A percentile compares a stretch with the other conserved stretches of the same genome.
Conservation (phyloP, 345 rosid species). For the Gossypium turneri region DNA sequence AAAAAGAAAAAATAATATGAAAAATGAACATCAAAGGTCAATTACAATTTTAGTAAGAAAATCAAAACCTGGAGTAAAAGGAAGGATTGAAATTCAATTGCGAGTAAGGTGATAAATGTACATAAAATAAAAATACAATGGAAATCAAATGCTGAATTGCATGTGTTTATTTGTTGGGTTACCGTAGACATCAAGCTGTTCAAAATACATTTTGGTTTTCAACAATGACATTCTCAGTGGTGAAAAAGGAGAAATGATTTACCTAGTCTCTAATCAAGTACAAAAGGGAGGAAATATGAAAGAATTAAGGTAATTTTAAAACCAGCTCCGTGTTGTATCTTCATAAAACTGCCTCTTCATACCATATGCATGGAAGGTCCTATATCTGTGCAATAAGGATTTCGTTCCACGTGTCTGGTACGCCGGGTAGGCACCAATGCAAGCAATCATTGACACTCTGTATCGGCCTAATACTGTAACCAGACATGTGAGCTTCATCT, state of each 20-base stretch:
- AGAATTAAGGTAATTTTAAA: neutral
- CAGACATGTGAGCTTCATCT: conserved; percentile 70
- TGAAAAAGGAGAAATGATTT: neutral
- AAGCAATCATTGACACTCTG: conserved; percentile 64
- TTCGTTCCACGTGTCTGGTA: conserved; percentile 85
- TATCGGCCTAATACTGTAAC: conserved; percentile 41
- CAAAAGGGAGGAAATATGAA: neutral
- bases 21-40: too few species aligned
- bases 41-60: too few species aligned
- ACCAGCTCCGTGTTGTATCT: neutral
- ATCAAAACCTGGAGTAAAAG: too few species aligned
- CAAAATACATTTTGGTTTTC: neutral
- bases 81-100: too few species aligned
- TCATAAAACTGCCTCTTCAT: neutral
- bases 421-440: conserved; percentile 95
- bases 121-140: too few species aligned
- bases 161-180: neutral
- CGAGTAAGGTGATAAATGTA: too few species aligned
- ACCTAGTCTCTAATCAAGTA: neutral
- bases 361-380: neutral
- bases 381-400: conserved; percentile 55
- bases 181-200: neutral
- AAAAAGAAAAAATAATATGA: too few species aligned
- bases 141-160: neutral
- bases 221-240: neutral